Percentiles rank a stretch among this genome's conserved stretches.
phyloP scores from a whole-genome alignment of 2,329 filamentous ascomycete species.

The Falciphora oryzae region DNA sequence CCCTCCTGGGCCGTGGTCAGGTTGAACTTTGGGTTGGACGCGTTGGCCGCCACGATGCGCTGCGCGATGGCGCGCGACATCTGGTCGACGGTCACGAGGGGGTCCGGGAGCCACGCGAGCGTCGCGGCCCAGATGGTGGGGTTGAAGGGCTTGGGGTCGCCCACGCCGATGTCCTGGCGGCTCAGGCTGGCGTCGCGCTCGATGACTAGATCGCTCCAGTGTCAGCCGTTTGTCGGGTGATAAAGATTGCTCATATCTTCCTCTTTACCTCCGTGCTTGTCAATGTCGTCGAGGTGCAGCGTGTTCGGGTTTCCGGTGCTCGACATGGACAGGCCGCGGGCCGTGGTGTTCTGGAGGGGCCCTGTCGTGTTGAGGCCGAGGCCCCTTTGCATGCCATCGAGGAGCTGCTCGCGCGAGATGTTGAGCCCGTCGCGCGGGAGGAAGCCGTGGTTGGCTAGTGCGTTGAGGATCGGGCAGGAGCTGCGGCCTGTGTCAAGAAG shows the following conservation, averaged over 20 bases:
- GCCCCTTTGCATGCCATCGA: slow-evolving; percentile 31
- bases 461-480: slow-evolving; percentile 46
- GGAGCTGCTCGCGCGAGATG: slow-evolving; percentile 31
- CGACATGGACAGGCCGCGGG: slow-evolving; percentile 34
- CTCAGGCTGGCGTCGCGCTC: slow-evolving; percentile 10
- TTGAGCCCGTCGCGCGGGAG: slow-evolving; percentile 26
- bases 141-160: slow-evolving; percentile 2
- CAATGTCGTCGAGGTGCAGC: slow-evolving; percentile 7
- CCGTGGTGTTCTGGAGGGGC: slow-evolving; percentile 34
- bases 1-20: not conserved
- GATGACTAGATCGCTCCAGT: not conserved
- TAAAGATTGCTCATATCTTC: too few relatives aligned
- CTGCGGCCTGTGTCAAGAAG: slow-evolving; percentile 26
- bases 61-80: not conserved
- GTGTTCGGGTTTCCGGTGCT: slow-evolving; percentile 35
- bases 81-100: slow-evolving; percentile 15
- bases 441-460: slow-evolving; percentile 2
- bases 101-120: slow-evolving; percentile 24
- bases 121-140: not conserved
- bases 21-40: slow-evolving; percentile 3
- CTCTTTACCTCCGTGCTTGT: slow-evolving; percentile 1
- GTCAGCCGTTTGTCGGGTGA: too few relatives aligned
- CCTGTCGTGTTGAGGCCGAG: slow-evolving; percentile 37
- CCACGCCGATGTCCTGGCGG: slow-evolving; percentile 5
- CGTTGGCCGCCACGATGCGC: slow-evolving; percentile 6